These are phyloP conservation scores for Fusarium sublunatum DNA, from an alignment of 2,329 filamentous ascomycete species.

Conservation along the genomic window DNA sequence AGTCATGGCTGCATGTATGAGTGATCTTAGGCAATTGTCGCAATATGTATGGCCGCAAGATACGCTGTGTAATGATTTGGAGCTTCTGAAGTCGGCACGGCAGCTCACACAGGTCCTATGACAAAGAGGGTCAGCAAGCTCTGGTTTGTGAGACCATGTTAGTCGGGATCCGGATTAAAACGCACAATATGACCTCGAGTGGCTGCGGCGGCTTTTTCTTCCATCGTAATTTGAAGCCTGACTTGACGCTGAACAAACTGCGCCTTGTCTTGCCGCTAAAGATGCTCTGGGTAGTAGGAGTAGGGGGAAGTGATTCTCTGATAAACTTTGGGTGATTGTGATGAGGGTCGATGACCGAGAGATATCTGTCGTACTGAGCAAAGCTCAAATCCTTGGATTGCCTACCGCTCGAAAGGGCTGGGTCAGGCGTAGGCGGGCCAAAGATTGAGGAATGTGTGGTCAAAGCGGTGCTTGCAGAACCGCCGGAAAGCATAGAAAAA, in stretches of 20 bases:
- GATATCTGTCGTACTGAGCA: slow-evolving; percentile 63
- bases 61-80: slow-evolving; percentile 59
- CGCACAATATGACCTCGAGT: slow-evolving; percentile 49
- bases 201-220: slow-evolving; percentile 52
- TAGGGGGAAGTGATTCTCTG: slow-evolving; percentile 48
- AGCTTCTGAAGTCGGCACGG: slow-evolving; percentile 62
- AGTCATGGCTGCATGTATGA: slow-evolving; percentile 65
- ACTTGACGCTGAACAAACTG: slow-evolving; percentile 59
- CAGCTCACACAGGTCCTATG: slow-evolving; percentile 68
- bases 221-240: slow-evolving; percentile 58
- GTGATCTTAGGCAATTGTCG: slow-evolving; percentile 62
- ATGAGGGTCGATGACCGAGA: slow-evolving; percentile 58
- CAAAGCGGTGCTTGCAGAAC: slow-evolving; percentile 55
- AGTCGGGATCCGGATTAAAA: slow-evolving; percentile 23
- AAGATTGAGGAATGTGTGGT: slow-evolving; percentile 59
- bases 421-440: slow-evolving; percentile 42
- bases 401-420: slow-evolving; percentile 39
- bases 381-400: slow-evolving; percentile 59
- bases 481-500: slow-evolving; percentile 58
- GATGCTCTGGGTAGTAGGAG: slow-evolving; percentile 53
- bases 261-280: slow-evolving; percentile 59
- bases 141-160: slow-evolving; percentile 17
- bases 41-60: slow-evolving; percentile 71
- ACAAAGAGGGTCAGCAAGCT: slow-evolving; percentile 30
- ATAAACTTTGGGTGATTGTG: slow-evolving; percentile 57